These are phyloP conservation scores for Aspergillus steynii DNA, from an alignment of 495 filamentous ascomycete species.

Conservation along the genomic window DNA sequence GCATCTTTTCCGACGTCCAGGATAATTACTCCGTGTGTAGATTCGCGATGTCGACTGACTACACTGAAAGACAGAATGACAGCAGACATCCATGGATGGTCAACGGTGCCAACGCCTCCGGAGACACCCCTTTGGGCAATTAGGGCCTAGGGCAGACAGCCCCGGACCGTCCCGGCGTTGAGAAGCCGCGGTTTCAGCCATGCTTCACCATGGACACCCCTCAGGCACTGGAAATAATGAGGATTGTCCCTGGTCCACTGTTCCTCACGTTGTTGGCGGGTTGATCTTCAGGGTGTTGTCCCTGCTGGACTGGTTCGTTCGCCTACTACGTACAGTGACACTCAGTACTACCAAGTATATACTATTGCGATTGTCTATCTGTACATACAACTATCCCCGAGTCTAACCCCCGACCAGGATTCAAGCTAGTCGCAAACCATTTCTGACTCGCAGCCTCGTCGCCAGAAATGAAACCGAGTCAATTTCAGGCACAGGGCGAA, in stretches of 20 bases:
- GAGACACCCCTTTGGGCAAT: background rate
- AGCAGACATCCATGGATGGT: too few relatives aligned
- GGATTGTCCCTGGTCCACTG: conserved; percentile 13
- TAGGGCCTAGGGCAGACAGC: conserved; percentile 4
- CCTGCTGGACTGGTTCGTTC: too few relatives aligned
- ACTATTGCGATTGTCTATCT: too few relatives aligned
- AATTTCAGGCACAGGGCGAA: background rate
- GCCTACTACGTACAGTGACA: too few relatives aligned
- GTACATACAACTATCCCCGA: background rate
- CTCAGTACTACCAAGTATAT: too few relatives aligned
- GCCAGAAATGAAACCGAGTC: too few relatives aligned
- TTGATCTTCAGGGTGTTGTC: too few relatives aligned
- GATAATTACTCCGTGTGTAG: too few relatives aligned
- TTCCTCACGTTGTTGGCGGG: background rate
- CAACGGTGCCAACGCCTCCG: too few relatives aligned
- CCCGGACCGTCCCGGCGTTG: conserved; percentile 9
- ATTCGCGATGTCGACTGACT: too few relatives aligned
- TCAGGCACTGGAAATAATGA: conserved; percentile 20
- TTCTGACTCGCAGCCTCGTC: background rate
- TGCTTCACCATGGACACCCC: conserved; percentile 21
- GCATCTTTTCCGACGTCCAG: too few relatives aligned
- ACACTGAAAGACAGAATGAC: too few relatives aligned
- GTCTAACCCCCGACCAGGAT: background rate
- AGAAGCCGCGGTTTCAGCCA: conserved; percentile 21
- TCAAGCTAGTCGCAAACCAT: background rate